Evolutionary conservation across 208 protist species (phyloP).

Genomic region (Trypanosoma platydactyli): DNA sequence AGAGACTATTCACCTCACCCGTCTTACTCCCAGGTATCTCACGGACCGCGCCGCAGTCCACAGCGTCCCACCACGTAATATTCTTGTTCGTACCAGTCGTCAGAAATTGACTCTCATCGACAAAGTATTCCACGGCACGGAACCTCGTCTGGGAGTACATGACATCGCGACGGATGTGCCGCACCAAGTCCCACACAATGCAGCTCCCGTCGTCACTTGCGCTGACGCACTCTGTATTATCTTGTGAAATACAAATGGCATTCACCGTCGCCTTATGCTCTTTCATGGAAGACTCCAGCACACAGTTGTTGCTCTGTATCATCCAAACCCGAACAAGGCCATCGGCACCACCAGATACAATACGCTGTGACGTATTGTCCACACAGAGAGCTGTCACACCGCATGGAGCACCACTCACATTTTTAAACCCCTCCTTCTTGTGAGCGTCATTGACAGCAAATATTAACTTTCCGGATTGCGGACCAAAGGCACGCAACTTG

Average conservation of each 20-base stretch:
- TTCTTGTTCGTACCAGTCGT: conserved; percentile 93
- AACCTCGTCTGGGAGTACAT: conserved; percentile 96
- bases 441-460: conserved; percentile 97
- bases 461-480: conserved; percentile 94
- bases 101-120: conserved; percentile 94
- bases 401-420: conserved; percentile 32
- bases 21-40: conserved; percentile 90
- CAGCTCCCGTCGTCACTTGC: conserved; percentile 94
- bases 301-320: conserved; percentile 64
- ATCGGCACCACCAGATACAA: conserved; percentile 93
- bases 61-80: conserved; percentile 95
- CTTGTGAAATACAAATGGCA: conserved; percentile 70
- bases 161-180: conserved; percentile 91
- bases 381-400: conserved; percentile 93
- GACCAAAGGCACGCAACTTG: conserved; percentile 94
- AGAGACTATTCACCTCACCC: conserved; percentile 92
- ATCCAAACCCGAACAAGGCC: conserved; percentile 93
- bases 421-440: conserved; percentile 83
- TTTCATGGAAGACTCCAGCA: conserved; percentile 94
- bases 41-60: conserved; percentile 93
- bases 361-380: conserved; percentile 55
- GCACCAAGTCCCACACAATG: conserved; percentile 95
- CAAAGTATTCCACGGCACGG: conserved; percentile 86
- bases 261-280: conserved; percentile 95
- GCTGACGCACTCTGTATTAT: conserved; percentile 93